Base-by-base conservation (phyloP, 1,284 basidiomycete species). In the Pascua sp. region DNA sequence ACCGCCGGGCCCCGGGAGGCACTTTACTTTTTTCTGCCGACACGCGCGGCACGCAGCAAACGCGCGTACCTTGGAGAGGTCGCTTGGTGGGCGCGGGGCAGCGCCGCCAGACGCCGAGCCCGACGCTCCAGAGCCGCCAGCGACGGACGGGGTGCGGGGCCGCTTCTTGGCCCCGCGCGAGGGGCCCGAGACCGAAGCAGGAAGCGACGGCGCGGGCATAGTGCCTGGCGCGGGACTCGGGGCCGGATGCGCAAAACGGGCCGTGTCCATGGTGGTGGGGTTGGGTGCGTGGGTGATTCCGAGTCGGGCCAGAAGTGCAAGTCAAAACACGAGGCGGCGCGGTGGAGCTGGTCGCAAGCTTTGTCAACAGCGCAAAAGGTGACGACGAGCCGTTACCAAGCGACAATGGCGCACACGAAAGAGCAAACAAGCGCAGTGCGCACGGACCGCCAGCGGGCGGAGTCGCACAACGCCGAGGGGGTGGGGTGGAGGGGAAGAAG, bases 1-100 rank as follows among this genome's bases (percentile, higher is more conserved):
- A 42, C 56, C 60, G 40, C 55, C 54, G 13, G 61, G 56, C 5
- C 66, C 66, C 11, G 73, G 73, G 5, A 72, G 66, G 56, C 73
- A 75, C 57, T 73, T 76, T 56, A 74, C 60, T 55, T 76, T 76
- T 55, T 76, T 76, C 37, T 60, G 52, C 15, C 73, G 64, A 57
- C 73, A 76, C 3, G 62, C 65, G n/a, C 64, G 60, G 54, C 73
- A 76, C 1, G 73, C 73, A 0, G 72, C 66, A 48, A 73, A 70
- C 2, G 73, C 68, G 36, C 73, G 64, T n/a, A 71, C 66, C 54
- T 73, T 73, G 36, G 64, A 57, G 17, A 69, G 43, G 48, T 73
- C 70, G 41, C 60, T 56, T 15, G 59, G 41, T 2, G 24, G 24
- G 24, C 24, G 24, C 24, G 24, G 4, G 4, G 24, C 24, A 32